Evolutionary conservation across 2,329 filamentous ascomycete genomes (phyloP).

Genomic region (Aspergillus sp.): DNA sequence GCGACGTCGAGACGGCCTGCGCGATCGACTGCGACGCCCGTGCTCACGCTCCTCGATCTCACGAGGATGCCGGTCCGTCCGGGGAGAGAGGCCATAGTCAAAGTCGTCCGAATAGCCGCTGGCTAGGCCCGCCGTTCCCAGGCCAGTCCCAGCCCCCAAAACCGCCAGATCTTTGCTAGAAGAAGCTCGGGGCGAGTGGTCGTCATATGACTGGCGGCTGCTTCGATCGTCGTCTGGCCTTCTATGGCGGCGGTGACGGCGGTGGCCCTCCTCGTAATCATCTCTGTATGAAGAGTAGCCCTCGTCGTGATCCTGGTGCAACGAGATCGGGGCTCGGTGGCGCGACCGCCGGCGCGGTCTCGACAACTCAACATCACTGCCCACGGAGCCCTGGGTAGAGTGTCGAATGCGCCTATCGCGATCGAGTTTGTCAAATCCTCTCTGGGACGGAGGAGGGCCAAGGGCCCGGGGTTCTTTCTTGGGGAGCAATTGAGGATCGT

Average conservation of each 20-base stretch:
- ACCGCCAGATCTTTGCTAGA: slow-evolving; percentile 14
- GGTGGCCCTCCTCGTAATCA: slow-evolving; percentile 45
- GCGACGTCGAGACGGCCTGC: slow-evolving; percentile 23
- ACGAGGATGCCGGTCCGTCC: slow-evolving; percentile 23
- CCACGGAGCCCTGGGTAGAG: slow-evolving; percentile 20
- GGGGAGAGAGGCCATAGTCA: slow-evolving; percentile 27
- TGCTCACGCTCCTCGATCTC: slow-evolving; percentile 9
- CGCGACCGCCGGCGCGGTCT: slow-evolving; percentile 35
- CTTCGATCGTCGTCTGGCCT: slow-evolving; percentile 22
- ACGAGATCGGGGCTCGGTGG: slow-evolving; percentile 44
- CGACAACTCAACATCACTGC: slow-evolving; percentile 38
- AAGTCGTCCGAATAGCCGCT: slow-evolving; percentile 36
- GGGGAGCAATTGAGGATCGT: slow-evolving; percentile 29
- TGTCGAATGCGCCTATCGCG: slow-evolving; percentile 26
- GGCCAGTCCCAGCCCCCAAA: slow-evolving; percentile 25
- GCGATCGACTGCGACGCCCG: slow-evolving; percentile 24
- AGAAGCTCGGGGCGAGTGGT: slow-evolving; percentile 19
- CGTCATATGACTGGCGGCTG: slow-evolving; percentile 19
- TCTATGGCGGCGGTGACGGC: slow-evolving; percentile 36
- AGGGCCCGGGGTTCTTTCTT: slow-evolving; percentile 29
- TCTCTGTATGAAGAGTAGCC: slow-evolving; percentile 44
- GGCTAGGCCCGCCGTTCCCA: slow-evolving; percentile 38
- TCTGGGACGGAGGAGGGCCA: slow-evolving; percentile 38
- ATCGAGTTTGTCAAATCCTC: slow-evolving; percentile 39
- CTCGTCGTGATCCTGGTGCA: slow-evolving; percentile 51